Evolutionary conservation across 2,329 filamentous ascomycete species (phyloP).

Genomic region (Colletotrichum endophyticum): DNA sequence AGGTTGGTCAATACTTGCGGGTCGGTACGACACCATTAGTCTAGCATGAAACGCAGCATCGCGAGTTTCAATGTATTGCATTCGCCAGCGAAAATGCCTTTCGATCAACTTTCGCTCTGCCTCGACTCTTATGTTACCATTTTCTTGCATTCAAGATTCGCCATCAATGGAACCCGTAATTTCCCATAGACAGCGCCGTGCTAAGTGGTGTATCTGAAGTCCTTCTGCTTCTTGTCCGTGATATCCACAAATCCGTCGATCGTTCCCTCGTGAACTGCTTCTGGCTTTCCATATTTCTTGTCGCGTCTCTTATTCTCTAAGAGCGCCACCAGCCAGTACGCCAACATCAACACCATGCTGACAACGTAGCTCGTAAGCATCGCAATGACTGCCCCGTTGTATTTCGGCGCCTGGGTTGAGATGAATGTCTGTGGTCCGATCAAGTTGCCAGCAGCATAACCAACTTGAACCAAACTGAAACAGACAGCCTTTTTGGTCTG

Average conservation of each 20-base stretch:
- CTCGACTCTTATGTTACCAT: neutral
- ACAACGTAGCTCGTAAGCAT: conserved; percentile 20
- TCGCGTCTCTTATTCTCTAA: neutral
- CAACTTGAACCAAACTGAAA: conserved; percentile 51
- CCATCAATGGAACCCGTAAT: too few relatives aligned
- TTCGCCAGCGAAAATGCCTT: neutral
- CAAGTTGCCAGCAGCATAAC: conserved; percentile 45
- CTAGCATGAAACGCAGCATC: neutral
- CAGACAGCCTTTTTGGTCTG: conserved; percentile 46
- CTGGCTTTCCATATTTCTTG: neutral
- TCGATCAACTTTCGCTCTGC: neutral
- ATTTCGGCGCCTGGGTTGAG: conserved; percentile 34
- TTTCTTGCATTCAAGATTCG: neutral
- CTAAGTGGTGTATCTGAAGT: neutral
- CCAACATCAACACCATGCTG: neutral
- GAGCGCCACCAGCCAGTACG: neutral
- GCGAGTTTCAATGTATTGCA: neutral
- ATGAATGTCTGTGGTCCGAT: conserved; percentile 45
- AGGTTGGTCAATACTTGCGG: neutral
- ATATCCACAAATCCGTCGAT: neutral
- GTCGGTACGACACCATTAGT: neutral
- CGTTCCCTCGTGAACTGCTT: neutral
- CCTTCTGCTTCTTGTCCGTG: neutral
- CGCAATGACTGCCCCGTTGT: conserved; percentile 32
- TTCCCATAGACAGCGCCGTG: neutral